phyloP scores from a whole-genome alignment of 768 basidiomycete species.

The Exidia glandulosa region DNA sequence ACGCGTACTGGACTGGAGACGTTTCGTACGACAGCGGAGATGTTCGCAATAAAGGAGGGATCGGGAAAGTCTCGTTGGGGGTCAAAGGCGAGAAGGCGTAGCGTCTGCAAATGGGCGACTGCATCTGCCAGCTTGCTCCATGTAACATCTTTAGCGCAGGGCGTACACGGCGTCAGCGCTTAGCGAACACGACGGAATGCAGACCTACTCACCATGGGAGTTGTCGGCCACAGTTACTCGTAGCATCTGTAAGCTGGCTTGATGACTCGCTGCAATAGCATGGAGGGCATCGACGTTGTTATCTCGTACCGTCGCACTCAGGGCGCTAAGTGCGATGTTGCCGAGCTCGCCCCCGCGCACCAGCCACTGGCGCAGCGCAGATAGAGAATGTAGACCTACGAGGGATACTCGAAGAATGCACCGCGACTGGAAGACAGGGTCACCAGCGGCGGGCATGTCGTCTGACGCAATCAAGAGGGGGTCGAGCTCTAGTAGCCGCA shows the following conservation, averaged over 20 bases:
- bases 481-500: neutral
- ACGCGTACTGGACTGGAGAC: neutral
- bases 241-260: neutral
- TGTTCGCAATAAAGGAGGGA: neutral
- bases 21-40: neutral
- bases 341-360: neutral
- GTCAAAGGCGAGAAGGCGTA: neutral
- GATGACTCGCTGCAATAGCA: neutral
- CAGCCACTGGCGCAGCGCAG: neutral
- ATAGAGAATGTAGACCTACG: neutral
- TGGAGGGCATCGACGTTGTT: neutral
- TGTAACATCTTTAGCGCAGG: neutral
- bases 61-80: neutral
- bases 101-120: neutral
- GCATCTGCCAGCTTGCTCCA: too few relatives aligned
- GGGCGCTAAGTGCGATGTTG: neutral
- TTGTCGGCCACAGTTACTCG: neutral
- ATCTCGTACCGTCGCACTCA: neutral
- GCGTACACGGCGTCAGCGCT: neutral
- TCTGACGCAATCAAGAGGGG: neutral
- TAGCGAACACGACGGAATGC: neutral
- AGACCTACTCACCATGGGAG: neutral
- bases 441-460: neutral
- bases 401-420: neutral
- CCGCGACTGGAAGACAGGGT: neutral